phyloP scores from a whole-genome alignment of 306 rosid genomes.

The Cucurbita pepo region DNA sequence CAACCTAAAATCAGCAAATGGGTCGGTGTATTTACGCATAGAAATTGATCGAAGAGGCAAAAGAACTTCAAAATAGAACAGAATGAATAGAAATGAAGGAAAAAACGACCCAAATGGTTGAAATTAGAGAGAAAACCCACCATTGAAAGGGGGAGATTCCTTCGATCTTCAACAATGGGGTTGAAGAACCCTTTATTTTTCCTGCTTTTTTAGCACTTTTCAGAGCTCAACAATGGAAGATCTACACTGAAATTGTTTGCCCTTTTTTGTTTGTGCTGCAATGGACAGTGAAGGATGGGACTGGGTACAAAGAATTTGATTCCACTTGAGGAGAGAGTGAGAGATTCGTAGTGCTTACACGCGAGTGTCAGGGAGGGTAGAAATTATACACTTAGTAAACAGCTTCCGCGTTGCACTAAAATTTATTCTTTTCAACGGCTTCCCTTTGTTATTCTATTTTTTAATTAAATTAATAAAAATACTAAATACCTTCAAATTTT shows the following conservation, averaged over 20 bases:
- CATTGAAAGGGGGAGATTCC: constrained; percentile 6
- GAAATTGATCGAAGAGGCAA: not conserved
- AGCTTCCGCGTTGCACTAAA: not conserved
- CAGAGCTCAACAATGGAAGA: not conserved
- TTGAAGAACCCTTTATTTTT: not conserved
- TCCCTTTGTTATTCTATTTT: not conserved
- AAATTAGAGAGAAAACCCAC: constrained; percentile 1
- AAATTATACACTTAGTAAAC: not conserved
- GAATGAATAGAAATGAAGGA: not conserved
- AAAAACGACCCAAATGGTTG: not conserved
- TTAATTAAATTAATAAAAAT: too few relatives aligned
- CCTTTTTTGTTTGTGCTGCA: not conserved
- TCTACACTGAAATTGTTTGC: not conserved
- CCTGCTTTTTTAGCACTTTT: not conserved
- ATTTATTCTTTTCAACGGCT: not conserved
- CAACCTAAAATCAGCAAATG: not conserved
- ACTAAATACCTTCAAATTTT: too few relatives aligned
- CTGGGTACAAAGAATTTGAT: constrained; percentile 2
- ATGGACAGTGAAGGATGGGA: not conserved
- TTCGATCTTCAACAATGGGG: not conserved
- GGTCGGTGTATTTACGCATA: not conserved
- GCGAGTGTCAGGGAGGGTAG: not conserved
- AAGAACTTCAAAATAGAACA: not conserved
- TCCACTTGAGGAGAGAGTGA: constrained; percentile 4
- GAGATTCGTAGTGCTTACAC: not conserved